Evolutionary conservation across 2,329 filamentous ascomycete species (phyloP), one percentile per base, ranked within the genome.

Genomic region (Elsinoe fawcettii): DNA sequence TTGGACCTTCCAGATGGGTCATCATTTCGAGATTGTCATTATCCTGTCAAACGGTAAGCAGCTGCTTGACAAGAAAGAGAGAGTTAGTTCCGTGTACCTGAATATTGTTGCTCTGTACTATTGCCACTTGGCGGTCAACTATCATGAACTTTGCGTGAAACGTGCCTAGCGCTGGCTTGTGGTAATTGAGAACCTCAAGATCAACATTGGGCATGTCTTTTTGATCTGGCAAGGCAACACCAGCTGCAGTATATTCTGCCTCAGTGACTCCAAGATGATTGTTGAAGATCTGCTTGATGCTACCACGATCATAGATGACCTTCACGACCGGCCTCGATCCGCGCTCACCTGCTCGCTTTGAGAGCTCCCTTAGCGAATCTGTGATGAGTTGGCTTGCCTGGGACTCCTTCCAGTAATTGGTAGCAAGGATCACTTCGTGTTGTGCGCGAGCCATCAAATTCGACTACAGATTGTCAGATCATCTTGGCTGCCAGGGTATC

Each of bases 21-120:
- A 89, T 84, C 87, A 92, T 90, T 69, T 92, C 88, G 57, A 90
- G 60, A 62, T 92, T 92, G 63, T 88, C 85, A 55, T 90, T 91
- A 59, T 69, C 66, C 60, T 51, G 27, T 44, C 6, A 20, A 32
- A 57, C 14, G 27, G 23, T 34, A 20, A 22, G 32, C 30, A 53
- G 22, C 34, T 4, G 12, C 36, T 16, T 58, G 11, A 32, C 16
- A 20, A 1, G 5, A 14, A n/a, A 11, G 6, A 64, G 71, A 62
- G 11, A 34, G n/a, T n/a, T n/a, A n/a, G n/a, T n/a, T 27, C 3
- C 8, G 25, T 25, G 5, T 32, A 34, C 46, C 25, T 80, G 77
- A 51, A 91, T 86, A 64, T 91, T 92, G 68, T 90, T 90, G 72
- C 86, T 90, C 70, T 87, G 85, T 1, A 91, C 67, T 1, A 88